Conservation (phyloP, 1,284 basidiomycete species). For the Boletellus sp. region DNA sequence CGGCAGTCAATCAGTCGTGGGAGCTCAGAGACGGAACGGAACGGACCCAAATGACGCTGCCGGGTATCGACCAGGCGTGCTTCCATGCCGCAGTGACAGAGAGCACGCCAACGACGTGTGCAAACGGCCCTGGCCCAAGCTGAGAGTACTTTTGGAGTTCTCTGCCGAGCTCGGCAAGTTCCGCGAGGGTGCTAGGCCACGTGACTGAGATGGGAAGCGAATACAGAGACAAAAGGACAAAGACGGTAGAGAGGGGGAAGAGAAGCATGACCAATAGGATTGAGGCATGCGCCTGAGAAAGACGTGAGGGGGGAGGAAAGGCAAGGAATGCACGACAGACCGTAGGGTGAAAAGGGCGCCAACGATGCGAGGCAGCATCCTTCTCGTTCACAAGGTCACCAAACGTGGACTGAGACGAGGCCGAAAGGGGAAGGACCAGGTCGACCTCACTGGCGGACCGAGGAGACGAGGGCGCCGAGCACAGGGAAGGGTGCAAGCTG, state of each 20-base stretch:
- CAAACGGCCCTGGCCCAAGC: conserved; percentile 56
- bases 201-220: conserved; percentile 68
- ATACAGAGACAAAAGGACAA: conserved; percentile 49
- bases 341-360: conserved; percentile 44
- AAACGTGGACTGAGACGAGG: conserved; percentile 51
- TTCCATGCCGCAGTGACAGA: conserved; percentile 87
- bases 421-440: conserved; percentile 66
- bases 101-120: conserved; percentile 77
- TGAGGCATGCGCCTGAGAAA: conserved; percentile 52
- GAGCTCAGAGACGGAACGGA: conserved; percentile 13
- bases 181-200: conserved; percentile 71
- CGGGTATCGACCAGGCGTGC: conserved; percentile 92
- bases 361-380: conserved; percentile 32
- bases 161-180: conserved; percentile 67
- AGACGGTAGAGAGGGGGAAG: conserved; percentile 58
- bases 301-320: conserved; percentile 16
- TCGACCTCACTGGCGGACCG: conserved; percentile 48
- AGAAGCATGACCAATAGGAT: conserved; percentile 65
- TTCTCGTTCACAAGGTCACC: conserved; percentile 45
- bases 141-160: conserved; percentile 75
- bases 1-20: conserved; percentile 19
- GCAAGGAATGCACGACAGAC: conserved; percentile 38
- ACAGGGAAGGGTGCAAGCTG: conserved; percentile 33
- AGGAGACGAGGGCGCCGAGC: conserved; percentile 50
- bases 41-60: conserved; percentile 80